These are phyloP conservation scores for Eutypa lata DNA, from an alignment of 2,329 filamentous ascomycete species.

Conservation along the genomic window DNA sequence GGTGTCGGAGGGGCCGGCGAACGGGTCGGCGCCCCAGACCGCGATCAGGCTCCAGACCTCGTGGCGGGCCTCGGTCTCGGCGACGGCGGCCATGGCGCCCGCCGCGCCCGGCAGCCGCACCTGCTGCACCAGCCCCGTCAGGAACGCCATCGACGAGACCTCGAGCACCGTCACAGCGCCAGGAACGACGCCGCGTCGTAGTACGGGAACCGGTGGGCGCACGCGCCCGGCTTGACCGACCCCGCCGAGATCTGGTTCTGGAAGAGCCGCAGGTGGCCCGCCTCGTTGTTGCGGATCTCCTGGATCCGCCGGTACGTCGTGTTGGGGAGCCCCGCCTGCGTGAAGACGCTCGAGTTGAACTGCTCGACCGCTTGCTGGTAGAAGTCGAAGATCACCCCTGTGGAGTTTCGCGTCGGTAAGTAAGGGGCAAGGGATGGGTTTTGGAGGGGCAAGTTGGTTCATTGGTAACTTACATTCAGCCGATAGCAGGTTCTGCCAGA, in stretches of 20 bases:
- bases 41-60: no score
- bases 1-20: no score
- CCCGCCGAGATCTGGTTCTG: constrained; percentile 35
- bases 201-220: constrained; percentile 18
- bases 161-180: constrained; percentile 33
- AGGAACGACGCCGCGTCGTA: constrained; percentile 18
- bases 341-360: constrained; percentile 34
- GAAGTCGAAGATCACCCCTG: constrained; percentile 39
- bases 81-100: no score
- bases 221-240: constrained; percentile 35
- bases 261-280: constrained; percentile 42
- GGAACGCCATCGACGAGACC: constrained; percentile 36
- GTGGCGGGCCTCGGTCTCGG: no score
- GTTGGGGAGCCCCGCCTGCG: constrained; percentile 28
- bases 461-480: no score
- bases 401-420: no score
- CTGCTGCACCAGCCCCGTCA: constrained; percentile 33
- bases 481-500: no score
- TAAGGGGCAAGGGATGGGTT: no score
- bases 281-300: constrained; percentile 44
- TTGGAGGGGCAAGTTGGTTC: no score
- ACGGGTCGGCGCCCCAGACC: no score
- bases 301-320: constrained; percentile 28
- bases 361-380: constrained; percentile 38
- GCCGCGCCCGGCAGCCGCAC: constrained; percentile 30